Conservation (phyloP, 805 yeast species). For the Zygosaccharomyces bailii region DNA sequence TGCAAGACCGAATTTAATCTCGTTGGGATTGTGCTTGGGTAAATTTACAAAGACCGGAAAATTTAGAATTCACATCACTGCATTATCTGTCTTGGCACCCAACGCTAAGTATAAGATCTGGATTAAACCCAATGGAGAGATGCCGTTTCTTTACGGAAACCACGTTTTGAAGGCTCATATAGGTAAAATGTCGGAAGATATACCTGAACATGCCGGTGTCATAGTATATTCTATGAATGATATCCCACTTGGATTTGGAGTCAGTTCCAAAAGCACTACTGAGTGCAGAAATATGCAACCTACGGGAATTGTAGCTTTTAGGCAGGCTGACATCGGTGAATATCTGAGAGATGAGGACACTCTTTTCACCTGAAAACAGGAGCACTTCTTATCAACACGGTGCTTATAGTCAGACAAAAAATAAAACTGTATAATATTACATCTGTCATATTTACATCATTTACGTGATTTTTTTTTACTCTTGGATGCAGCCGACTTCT, state of each 20-base stretch:
- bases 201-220: conserved; percentile 97
- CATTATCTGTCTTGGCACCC: conserved; percentile 75
- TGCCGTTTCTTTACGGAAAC: conserved; percentile 97
- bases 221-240: conserved; percentile 88
- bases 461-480: conserved; percentile 29
- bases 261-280: conserved; percentile 83
- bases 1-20: conserved; percentile 85
- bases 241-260: conserved; percentile 92
- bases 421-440: conserved; percentile 10
- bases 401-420: conserved; percentile 1
- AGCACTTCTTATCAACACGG: too few relatives aligned
- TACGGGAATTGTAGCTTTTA: conserved; percentile 88
- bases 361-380: conserved; percentile 60
- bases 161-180: conserved; percentile 95
- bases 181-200: conserved; percentile 95
- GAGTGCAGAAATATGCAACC: conserved; percentile 89
- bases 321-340: conserved; percentile 98
- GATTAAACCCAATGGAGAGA: conserved; percentile 96
- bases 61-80: conserved; percentile 91
- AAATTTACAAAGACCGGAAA: conserved; percentile 97
- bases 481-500: conserved; percentile 14
- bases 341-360: conserved; percentile 97
- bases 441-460: conserved; percentile 12
- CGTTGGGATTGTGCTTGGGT: conserved; percentile 90
- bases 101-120: conserved; percentile 91